A percentile compares a stretch with the other conserved stretches of the same genome.
phyloP scores from a whole-genome alignment of 2,329 filamentous ascomycete species.

The Chaetomiaceae sp. region DNA sequence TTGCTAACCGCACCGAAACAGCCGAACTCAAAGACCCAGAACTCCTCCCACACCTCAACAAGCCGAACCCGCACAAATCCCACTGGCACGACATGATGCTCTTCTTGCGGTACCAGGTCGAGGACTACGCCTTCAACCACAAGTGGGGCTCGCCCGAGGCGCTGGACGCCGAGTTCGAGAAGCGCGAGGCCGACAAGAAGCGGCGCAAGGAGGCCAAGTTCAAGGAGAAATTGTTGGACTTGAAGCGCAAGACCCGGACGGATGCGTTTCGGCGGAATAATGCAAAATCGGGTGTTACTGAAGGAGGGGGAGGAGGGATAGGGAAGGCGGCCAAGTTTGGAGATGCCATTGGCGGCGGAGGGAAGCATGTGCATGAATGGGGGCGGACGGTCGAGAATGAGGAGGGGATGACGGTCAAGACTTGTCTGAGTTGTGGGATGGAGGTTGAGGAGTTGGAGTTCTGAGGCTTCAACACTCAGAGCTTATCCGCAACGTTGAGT shows the following conservation, averaged over 20 bases:
- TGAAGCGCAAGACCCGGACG: constrained; percentile 90
- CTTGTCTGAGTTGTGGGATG: constrained; percentile 70
- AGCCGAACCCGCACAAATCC: constrained; percentile 90
- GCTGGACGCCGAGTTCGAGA: constrained; percentile 83
- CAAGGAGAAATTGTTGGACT: constrained; percentile 76
- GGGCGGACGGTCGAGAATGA: constrained; percentile 64
- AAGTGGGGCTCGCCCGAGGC: constrained; percentile 90
- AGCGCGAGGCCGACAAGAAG: constrained; percentile 74
- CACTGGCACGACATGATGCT: constrained; percentile 99
- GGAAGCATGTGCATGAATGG: constrained; percentile 88
- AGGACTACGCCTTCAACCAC: constrained; percentile 81
- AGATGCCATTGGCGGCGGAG: constrained; percentile 62
- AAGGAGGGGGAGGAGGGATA: constrained; percentile 27
- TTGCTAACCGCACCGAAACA: constrained; percentile 30
- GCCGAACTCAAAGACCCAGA: constrained; percentile 87
- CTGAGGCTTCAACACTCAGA: constrained; percentile 29
- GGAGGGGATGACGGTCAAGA: constrained; percentile 75
- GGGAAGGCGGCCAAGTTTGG: constrained; percentile 62
- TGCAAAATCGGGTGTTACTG: constrained; percentile 45
- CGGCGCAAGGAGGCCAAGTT: constrained; percentile 86
- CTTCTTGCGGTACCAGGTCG: constrained; percentile 87
- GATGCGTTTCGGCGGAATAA: constrained; percentile 78
- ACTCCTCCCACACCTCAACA: constrained; percentile 79
- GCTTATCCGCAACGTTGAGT: no score
- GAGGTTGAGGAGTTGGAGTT: constrained; percentile 74